A percentile compares a stretch with the other conserved stretches of the same genome.
These are phyloP conservation scores for Salix purpurea DNA, from an alignment of 345 rosid species.

Conservation along the genomic window DNA sequence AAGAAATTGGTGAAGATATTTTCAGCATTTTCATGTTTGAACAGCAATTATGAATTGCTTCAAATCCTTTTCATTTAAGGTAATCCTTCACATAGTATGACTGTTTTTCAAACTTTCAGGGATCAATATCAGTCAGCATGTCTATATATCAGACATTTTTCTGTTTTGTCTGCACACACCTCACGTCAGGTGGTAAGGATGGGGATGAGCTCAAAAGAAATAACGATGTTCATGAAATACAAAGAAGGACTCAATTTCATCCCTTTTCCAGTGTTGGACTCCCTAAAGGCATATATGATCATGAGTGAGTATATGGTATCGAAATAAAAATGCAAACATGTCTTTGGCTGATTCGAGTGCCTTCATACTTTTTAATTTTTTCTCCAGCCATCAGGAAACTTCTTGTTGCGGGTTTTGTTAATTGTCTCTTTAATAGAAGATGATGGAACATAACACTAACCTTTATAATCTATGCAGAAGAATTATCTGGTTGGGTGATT, in stretches of 20 bases:
- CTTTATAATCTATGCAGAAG: slow-evolving; percentile 46
- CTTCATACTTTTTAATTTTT: background rate
- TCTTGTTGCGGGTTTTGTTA: background rate
- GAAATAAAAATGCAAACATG: background rate
- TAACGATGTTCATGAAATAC: slow-evolving; percentile 85
- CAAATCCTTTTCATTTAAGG: slow-evolving; percentile 2
- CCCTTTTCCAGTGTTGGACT: slow-evolving; percentile 50
- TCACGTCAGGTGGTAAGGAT: slow-evolving; percentile 88
- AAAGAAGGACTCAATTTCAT: slow-evolving; percentile 66
- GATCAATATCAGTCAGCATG: slow-evolving; percentile 92
- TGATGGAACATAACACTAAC: slow-evolving; percentile 2
- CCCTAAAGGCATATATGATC: slow-evolving; percentile 68
- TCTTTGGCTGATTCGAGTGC: background rate
- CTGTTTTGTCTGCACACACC: slow-evolving; percentile 78
- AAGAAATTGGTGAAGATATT: background rate
- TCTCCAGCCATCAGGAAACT: background rate
- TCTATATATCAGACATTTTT: slow-evolving; percentile 82
- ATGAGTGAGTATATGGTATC: slow-evolving; percentile 61
- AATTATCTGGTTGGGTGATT: slow-evolving; percentile 90
- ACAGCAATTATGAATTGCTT: background rate
- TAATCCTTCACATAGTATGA: slow-evolving; percentile 18
- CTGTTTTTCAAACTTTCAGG: slow-evolving; percentile 45
- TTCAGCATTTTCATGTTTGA: background rate
- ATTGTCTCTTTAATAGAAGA: background rate
- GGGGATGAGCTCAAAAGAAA: slow-evolving; percentile 88